Evolutionary conservation across 1,284 basidiomycete genomes (phyloP), one percentile per base, ranked within the genome.

Genomic region (Ganoderma lingzhi): DNA sequence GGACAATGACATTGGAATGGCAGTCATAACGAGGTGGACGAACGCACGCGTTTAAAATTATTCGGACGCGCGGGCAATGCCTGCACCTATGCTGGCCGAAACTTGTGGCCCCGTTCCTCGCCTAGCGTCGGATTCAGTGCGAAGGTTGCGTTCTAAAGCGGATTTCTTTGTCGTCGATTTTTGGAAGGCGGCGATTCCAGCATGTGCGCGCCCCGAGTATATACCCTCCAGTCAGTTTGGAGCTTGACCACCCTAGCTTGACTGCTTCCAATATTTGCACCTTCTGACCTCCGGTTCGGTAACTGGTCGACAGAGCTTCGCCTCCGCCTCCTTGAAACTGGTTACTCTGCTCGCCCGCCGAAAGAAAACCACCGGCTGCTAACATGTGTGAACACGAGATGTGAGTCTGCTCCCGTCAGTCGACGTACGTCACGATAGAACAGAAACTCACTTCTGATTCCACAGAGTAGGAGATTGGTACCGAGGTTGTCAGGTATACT

Each of bases 371-470:
- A 35, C n/a, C 48, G 48, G 44, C 41, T 48, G 15, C 42, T 17
- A 12, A 3, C 68, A 89, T 89, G 88, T 89, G 88, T 80, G 84
- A 84, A 70, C 86, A 89, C 80, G 85, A 88, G 83, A 81, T 88
- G 88, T 89, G 72, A 74, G 87, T 74, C 12, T 53, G 41, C 10
- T 41, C n/a, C 45, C 41, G 62, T 48, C 45, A 9, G 19, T 48
- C 42, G 2, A 8, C n/a, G 45, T 19, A 17, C 9, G 45, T n/a
- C 19, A n/a, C 23, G 45, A 48, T n/a, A n/a, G 44, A 45, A 10
- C 32, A 39, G 65, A 32, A 61, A 48, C 45, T 45, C 48, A 60
- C 58, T 60, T 70, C 68, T 37, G 4, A 17, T 58, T 37, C 32
- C 32, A 12, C 74, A 90, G 88, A 42, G 81, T 90, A 61, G 88